Conservation (phyloP, 257 asterid species). For the Knoxia roxburghii region DNA sequence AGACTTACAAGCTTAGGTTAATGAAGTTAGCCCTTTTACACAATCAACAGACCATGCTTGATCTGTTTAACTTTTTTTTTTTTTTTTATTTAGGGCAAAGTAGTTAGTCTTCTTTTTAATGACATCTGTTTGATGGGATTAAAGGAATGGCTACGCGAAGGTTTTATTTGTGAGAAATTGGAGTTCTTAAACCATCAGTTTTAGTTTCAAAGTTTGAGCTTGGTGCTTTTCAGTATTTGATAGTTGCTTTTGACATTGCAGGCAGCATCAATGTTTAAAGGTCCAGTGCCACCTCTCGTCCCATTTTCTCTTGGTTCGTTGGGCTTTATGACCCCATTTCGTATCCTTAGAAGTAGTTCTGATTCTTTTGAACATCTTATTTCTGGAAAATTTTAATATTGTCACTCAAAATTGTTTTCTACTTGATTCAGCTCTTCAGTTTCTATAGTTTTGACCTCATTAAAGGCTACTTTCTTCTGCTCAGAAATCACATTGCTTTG, state of each 20-base stretch:
- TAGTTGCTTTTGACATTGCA: constrained; percentile 31
- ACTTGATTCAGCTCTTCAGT: not conserved
- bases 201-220: not conserved
- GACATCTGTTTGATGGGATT: not conserved
- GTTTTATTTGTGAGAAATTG: not conserved
- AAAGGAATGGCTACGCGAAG: not conserved
- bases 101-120: not conserved
- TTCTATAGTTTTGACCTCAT: not conserved
- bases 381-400: not conserved
- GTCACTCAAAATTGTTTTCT: not conserved
- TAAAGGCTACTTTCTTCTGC: not conserved
- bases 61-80: not conserved
- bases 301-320: constrained; percentile 97
- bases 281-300: constrained; percentile 95
- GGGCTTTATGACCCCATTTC: constrained; percentile 96
- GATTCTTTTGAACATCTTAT: constrained; percentile 2
- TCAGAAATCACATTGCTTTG: not conserved
- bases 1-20: not conserved
- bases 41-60: not conserved
- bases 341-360: constrained; percentile 55
- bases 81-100: not conserved
- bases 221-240: not conserved
- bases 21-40: not conserved
- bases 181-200: constrained; percentile 1
- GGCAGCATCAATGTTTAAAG: constrained; percentile 99